Percentiles rank a stretch among this genome's conserved stretches.
Conservation (phyloP, 495 filamentous ascomycete species). For the Penicillium crystallinum region DNA sequence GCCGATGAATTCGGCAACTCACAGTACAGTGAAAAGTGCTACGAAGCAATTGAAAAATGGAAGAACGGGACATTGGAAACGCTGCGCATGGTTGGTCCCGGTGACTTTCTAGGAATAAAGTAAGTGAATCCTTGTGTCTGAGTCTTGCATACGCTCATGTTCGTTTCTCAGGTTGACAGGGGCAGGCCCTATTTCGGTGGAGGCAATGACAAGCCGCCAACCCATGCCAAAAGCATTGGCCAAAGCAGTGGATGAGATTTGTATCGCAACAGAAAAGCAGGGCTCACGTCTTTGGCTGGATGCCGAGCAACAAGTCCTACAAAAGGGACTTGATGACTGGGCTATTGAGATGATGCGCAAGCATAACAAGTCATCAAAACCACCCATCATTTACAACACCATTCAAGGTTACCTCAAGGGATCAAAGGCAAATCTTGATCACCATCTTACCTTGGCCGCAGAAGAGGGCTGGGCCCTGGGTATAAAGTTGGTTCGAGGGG, state of each 20-base stretch:
- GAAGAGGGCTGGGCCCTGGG: constrained; percentile 29
- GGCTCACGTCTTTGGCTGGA: constrained; percentile 36
- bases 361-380: constrained; percentile 21
- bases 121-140: constrained; percentile 20
- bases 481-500: constrained; percentile 39
- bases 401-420: constrained; percentile 37
- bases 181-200: constrained; percentile 26
- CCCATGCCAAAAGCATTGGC: constrained; percentile 20
- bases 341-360: constrained; percentile 38
- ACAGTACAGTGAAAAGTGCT: constrained; percentile 20
- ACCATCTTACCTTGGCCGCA: constrained; percentile 27
- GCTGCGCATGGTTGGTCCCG: constrained; percentile 55
- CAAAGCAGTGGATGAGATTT: constrained; percentile 32
- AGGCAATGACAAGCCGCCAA: constrained; percentile 23
- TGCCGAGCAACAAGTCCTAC: constrained; percentile 35
- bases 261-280: constrained; percentile 20
- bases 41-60: constrained; percentile 60
- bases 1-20: constrained; percentile 7
- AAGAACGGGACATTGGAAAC: constrained; percentile 65
- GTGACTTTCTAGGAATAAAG: constrained; percentile 78
- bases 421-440: constrained; percentile 28
- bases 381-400: constrained; percentile 37
- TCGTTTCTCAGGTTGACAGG: constrained; percentile 23
- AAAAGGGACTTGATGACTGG: constrained; percentile 32
- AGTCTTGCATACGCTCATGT: not conserved